Evolutionary conservation across 2,329 filamentous ascomycete genomes (phyloP).

Genomic region (Fusarium aywerte): DNA sequence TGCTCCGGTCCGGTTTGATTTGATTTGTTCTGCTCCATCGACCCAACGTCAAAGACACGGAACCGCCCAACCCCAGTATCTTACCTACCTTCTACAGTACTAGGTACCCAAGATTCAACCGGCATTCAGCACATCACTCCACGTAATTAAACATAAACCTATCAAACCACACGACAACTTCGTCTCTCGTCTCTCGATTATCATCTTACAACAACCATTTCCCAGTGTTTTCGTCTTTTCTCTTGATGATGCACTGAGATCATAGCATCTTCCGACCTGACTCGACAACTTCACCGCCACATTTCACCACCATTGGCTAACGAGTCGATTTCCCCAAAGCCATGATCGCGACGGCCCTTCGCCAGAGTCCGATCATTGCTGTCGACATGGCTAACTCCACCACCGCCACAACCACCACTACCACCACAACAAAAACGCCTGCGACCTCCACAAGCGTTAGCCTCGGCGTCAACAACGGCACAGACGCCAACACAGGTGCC

Average conservation of each 20-base stretch:
- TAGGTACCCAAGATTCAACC: background rate
- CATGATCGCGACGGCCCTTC: slow-evolving; percentile 35
- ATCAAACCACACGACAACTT: slow-evolving; percentile 20
- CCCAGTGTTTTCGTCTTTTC: background rate
- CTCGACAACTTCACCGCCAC: slow-evolving; percentile 27
- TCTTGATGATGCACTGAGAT: slow-evolving; percentile 41
- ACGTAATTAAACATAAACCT: slow-evolving; percentile 11
- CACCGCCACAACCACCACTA: slow-evolving; percentile 29
- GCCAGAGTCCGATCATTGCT: slow-evolving; percentile 35
- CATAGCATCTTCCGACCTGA: slow-evolving; percentile 7
- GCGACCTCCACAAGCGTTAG: slow-evolving; percentile 29
- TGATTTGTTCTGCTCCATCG: slow-evolving; percentile 15
- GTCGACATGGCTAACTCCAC: slow-evolving; percentile 36
- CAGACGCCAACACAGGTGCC: slow-evolving; percentile 27
- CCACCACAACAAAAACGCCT: slow-evolving; percentile 25
- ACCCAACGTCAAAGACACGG: slow-evolving; percentile 24
- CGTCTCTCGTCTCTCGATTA: background rate
- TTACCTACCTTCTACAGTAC: background rate
- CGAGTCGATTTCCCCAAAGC: slow-evolving; percentile 18
- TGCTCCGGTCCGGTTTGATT: background rate
- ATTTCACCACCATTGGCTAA: slow-evolving; percentile 18
- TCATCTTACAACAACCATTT: background rate
- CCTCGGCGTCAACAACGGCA: slow-evolving; percentile 23
- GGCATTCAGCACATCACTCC: slow-evolving; percentile 18
- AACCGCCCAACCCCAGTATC: slow-evolving; percentile 27